Percentiles rank a stretch among this genome's conserved stretches.
phyloP scores from a whole-genome alignment of 2,329 filamentous ascomycete species.

The Pseudocercospora cruenta region DNA sequence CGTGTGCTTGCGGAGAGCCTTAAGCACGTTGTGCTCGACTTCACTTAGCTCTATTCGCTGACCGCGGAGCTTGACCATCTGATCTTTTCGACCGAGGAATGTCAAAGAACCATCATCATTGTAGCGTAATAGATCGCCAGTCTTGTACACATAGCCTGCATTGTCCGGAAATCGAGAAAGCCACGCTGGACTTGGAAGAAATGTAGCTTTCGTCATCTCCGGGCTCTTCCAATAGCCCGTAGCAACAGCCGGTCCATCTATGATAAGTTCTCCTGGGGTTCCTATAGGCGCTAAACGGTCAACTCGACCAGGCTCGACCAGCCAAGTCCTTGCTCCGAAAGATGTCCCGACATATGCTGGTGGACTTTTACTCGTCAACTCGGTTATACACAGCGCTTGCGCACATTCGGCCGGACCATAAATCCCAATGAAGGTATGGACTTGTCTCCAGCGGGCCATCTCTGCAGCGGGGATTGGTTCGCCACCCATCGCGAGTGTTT shows the following conservation, averaged over 20 bases:
- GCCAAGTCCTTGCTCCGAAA: conserved; percentile 14
- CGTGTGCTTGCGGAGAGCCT: conserved; percentile 17
- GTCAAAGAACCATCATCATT: not conserved
- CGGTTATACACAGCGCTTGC: conserved; percentile 11
- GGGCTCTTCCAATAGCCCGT: not conserved
- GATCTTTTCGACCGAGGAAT: conserved; percentile 65
- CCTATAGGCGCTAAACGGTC: conserved; percentile 55
- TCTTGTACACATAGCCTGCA: not conserved
- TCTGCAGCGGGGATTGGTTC: conserved; percentile 46
- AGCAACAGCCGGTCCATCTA: not conserved
- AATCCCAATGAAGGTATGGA: conserved; percentile 45
- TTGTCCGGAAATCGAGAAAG: not conserved
- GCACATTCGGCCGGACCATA: conserved; percentile 49
- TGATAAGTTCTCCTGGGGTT: not conserved
- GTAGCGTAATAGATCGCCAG: not conserved
- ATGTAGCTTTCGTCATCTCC: not conserved
- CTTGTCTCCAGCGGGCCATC: conserved; percentile 44
- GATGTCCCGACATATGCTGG: conserved; percentile 10
- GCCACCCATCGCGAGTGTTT: conserved; percentile 32
- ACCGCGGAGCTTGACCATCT: conserved; percentile 77
- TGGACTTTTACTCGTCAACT: conserved; percentile 4
- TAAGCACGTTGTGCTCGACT: conserved; percentile 62
- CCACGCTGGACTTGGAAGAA: conserved; percentile 4
- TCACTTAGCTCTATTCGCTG: conserved; percentile 77
- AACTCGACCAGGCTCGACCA: conserved; percentile 14